Percentiles rank a stretch among this genome's conserved stretches.
phyloP scores from a whole-genome alignment of 306 rosid species.

The Dryas drummondii region DNA sequence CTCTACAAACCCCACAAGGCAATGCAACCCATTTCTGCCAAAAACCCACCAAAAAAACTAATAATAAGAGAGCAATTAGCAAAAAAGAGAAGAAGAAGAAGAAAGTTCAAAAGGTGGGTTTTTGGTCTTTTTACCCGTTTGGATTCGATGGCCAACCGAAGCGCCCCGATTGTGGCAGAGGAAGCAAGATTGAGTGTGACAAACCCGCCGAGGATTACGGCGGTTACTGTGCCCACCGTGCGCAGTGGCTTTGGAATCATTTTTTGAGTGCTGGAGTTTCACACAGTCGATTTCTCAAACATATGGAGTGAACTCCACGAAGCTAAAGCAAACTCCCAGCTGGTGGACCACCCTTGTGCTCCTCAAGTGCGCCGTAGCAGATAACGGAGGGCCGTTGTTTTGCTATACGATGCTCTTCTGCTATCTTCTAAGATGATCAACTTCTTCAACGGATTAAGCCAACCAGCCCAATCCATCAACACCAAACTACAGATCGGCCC shows the following conservation, averaged over 20 bases:
- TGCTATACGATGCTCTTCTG: too few species aligned
- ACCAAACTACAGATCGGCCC: not conserved
- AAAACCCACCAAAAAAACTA: conserved; percentile 13
- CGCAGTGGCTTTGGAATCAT: conserved; percentile 54
- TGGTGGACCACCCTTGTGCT: not conserved
- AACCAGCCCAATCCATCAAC: too few species aligned
- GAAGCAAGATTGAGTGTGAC: conserved; percentile 71
- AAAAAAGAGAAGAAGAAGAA: not conserved
- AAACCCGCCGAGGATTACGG: too few species aligned
- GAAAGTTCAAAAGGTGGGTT: not conserved
- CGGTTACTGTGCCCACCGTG: conserved; percentile 41
- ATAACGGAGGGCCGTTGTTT: not conserved
- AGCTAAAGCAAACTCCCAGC: not conserved
- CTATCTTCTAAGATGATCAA: too few species aligned
- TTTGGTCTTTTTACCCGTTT: conserved; percentile 53
- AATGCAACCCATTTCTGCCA: conserved; percentile 54
- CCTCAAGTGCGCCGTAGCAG: not conserved
- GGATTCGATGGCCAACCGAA: conserved; percentile 52
- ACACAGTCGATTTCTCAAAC: conserved; percentile 38
- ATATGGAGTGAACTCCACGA: not conserved
- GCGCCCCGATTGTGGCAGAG: conserved; percentile 53
- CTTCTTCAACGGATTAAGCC: too few species aligned
- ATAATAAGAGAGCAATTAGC: not conserved
- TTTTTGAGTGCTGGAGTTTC: conserved; percentile 2
- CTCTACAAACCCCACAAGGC: conserved; percentile 74